phyloP scores from a whole-genome alignment of 2,329 filamentous ascomycete genomes.

The Nemania sp. region DNA sequence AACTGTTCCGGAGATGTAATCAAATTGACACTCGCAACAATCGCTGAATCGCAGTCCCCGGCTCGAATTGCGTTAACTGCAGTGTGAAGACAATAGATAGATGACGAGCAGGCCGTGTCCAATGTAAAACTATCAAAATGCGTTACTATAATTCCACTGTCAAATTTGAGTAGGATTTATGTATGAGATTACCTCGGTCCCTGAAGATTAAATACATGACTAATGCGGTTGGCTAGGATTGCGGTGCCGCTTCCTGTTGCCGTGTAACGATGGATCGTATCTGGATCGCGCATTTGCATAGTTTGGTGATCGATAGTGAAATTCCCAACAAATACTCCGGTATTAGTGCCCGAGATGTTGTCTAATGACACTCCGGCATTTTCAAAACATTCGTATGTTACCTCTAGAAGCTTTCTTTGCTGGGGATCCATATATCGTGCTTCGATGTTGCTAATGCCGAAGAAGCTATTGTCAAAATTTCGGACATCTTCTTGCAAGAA shows the following conservation, averaged over 20 bases:
- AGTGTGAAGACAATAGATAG: constrained; percentile 38
- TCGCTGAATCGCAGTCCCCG: constrained; percentile 30
- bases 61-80: constrained; percentile 26
- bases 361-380: constrained; percentile 32
- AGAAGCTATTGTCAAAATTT: constrained; percentile 23
- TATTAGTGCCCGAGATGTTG: constrained; percentile 22
- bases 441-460: constrained; percentile 22
- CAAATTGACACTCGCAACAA: constrained; percentile 37
- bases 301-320: constrained; percentile 32
- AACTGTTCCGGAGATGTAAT: constrained; percentile 29
- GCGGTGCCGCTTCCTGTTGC: constrained; percentile 15
- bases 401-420: constrained; percentile 41
- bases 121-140: constrained; percentile 35
- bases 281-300: constrained; percentile 17
- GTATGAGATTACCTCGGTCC: constrained; percentile 39
- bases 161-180: background rate
- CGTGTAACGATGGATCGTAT: constrained; percentile 19
- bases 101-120: constrained; percentile 44
- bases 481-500: constrained; percentile 30
- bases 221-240: constrained; percentile 33
- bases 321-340: constrained; percentile 39
- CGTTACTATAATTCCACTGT: too few species aligned
- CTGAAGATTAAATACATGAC: constrained; percentile 38
- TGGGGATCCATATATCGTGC: constrained; percentile 41
- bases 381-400: constrained; percentile 40